These are phyloP conservation scores for Hemisphaericaspora xylofermentans DNA, from an alignment of 1,139 yeast genomes.

Conservation along the genomic window DNA sequence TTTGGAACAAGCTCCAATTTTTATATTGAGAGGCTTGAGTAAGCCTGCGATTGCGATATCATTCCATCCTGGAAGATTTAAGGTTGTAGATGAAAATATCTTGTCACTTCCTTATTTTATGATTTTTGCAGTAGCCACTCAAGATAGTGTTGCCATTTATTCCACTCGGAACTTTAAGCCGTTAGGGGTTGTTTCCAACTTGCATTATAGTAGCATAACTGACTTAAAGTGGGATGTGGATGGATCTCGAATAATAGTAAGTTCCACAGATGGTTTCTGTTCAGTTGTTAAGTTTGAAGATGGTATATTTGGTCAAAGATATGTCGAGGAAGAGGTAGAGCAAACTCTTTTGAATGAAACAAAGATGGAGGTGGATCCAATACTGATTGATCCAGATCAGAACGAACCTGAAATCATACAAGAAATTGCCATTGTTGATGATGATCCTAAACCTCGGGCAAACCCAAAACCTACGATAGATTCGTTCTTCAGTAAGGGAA, in stretches of 20 bases:
- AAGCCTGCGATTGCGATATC: conserved; percentile 83
- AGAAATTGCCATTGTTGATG: conserved; percentile 1
- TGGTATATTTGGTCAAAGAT: conserved; percentile 51
- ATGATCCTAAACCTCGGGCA: not conserved
- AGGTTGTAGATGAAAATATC: conserved; percentile 20
- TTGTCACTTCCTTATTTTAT: conserved; percentile 68
- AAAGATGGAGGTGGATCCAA: conserved; percentile 8
- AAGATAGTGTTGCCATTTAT: conserved; percentile 79
- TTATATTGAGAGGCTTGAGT: conserved; percentile 72
- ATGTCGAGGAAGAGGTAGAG: conserved; percentile 6
- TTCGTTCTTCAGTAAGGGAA: conserved; percentile 14
- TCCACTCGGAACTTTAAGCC: conserved; percentile 74
- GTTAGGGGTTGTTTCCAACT: conserved; percentile 68
- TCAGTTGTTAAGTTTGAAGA: conserved; percentile 58
- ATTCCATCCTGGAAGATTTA: conserved; percentile 69
- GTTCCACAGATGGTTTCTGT: conserved; percentile 96
- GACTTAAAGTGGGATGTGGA: conserved; percentile 83
- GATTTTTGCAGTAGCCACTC: conserved; percentile 91
- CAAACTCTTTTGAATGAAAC: conserved; percentile 5
- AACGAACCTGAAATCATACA: conserved; percentile 1
- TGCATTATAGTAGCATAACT: conserved; percentile 87
- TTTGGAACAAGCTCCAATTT: conserved; percentile 65
- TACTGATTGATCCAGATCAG: not conserved
- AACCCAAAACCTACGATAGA: conserved; percentile 13
- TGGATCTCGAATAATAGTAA: conserved; percentile 67